A percentile compares a stretch with the other conserved stretches of the same genome.
Conservation (phyloP, 2,329 filamentous ascomycete genomes). For the Ilyonectria destructans region DNA sequence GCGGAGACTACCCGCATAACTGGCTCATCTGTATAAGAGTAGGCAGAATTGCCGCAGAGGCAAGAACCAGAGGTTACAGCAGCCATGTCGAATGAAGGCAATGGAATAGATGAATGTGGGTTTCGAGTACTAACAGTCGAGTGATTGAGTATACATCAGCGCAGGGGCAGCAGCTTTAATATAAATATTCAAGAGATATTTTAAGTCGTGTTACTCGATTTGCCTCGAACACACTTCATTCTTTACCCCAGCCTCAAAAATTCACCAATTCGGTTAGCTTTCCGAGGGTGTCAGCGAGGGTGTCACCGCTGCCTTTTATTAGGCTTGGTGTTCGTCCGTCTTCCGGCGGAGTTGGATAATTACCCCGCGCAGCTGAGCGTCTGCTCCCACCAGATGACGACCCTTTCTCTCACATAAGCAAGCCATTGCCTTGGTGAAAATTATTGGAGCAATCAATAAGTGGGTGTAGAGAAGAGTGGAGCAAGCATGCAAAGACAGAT, state of each 20-base stretch:
- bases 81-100: constrained; percentile 7
- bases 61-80: constrained; percentile 20
- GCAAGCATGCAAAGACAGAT: background rate
- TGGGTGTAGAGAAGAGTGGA: background rate
- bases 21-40: constrained; percentile 28
- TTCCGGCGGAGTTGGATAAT: background rate
- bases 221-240: background rate
- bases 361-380: background rate
- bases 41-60: constrained; percentile 23
- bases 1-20: constrained; percentile 6
- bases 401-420: background rate
- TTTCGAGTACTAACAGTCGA: background rate
- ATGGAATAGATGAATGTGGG: background rate
- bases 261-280: background rate
- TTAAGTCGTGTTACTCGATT: background rate
- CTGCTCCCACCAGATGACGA: background rate
- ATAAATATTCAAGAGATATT: background rate
- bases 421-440: background rate
- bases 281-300: background rate
- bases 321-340: background rate
- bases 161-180: background rate
- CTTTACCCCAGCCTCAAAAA: background rate
- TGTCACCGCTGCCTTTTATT: background rate
- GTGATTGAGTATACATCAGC: background rate
- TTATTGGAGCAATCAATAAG: background rate